Evolutionary conservation across 768 basidiomycete genomes (phyloP), one percentile per base, ranked within the genome.

Genomic region (Kwoniella heveanensis): DNA sequence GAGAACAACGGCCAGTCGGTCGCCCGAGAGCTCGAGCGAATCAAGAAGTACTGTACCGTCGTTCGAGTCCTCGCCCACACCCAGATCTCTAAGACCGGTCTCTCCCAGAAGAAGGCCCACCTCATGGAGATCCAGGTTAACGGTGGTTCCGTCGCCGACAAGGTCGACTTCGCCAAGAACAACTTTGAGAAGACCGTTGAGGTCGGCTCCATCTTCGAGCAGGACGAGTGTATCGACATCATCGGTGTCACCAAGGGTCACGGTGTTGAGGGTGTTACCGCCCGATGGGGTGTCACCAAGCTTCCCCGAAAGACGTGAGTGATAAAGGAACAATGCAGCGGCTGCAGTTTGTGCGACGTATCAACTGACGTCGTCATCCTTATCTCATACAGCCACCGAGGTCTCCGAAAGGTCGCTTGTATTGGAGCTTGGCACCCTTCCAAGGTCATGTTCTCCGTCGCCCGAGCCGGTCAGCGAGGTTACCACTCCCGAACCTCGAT

Each of bases 401-500:
- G 96, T 90, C 91, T 98, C 78, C 90, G 95, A 82, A 98, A 99
- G 85, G 96, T 99, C 68, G 95, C 95, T 56, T 80, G 79, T 80
- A 81, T 81, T 63, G 80, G 80, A 66, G 80, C 79, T 70, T 80
- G 78, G 79, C 79, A 81, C 62, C 79, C 77, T 56, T 73, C 74
- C 77, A 96, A 95, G 84, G 96, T 99, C 87, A 98, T 98, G 95
- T 98, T 92, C 88, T 94, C 93, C n/a, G 96, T 99, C 76, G 96
- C 94, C 66, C 94, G 96, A 85, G 94, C 96, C 73, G 96, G 96
- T 91, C 95, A 97, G 90, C 91, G 81, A 74, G 91, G 85, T 63
- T 78, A 75, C 77, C 93, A 97, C 70, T 76, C 80, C 84, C 57
- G 71, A 53, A 70, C 67, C 46, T 63, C 60, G 59, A 66, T 68